Percentiles rank a stretch among this genome's conserved stretches.
These are phyloP conservation scores for Casuarina cunninghamiana DNA, from an alignment of 306 rosid species.

Conservation along the genomic window DNA sequence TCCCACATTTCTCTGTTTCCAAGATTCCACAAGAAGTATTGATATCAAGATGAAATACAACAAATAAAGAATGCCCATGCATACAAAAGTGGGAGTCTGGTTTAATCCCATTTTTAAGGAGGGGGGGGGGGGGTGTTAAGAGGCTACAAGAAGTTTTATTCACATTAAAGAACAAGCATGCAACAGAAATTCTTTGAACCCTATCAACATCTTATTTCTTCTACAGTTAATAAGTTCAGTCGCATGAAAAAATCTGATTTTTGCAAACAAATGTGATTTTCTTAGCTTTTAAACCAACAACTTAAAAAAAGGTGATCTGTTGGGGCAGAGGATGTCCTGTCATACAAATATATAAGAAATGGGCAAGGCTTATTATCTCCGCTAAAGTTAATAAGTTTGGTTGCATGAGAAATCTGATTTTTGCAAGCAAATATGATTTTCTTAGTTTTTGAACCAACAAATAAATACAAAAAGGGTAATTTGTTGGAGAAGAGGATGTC, in stretches of 20 bases:
- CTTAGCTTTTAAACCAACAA: not conserved
- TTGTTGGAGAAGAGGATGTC: not conserved
- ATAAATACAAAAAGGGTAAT: not conserved
- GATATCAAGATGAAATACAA: constrained; percentile 16
- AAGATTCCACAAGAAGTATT: constrained; percentile 28
- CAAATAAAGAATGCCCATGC: not conserved
- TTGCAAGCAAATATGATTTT: not conserved
- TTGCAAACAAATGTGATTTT: not conserved
- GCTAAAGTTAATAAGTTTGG: not conserved
- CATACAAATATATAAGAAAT: constrained; percentile 7
- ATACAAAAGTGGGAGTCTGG: not conserved
- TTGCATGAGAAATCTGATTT: not conserved
- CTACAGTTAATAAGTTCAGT: not conserved
- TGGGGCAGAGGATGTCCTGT: not conserved
- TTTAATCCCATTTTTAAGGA: not conserved
- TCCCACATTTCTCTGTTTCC: constrained; percentile 99
- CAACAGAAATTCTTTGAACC: not conserved
- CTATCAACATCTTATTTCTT: not conserved
- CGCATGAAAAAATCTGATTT: not conserved
- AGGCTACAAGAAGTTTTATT: not conserved
- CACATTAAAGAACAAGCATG: not conserved
- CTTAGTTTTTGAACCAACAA: not conserved
- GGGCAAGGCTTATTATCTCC: constrained; percentile 1
- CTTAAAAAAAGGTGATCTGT: not conserved
- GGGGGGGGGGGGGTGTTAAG: too few species aligned